phyloP scores from a whole-genome alignment of 176 grass and related monocot genomes.

The Olyra latifolia region DNA sequence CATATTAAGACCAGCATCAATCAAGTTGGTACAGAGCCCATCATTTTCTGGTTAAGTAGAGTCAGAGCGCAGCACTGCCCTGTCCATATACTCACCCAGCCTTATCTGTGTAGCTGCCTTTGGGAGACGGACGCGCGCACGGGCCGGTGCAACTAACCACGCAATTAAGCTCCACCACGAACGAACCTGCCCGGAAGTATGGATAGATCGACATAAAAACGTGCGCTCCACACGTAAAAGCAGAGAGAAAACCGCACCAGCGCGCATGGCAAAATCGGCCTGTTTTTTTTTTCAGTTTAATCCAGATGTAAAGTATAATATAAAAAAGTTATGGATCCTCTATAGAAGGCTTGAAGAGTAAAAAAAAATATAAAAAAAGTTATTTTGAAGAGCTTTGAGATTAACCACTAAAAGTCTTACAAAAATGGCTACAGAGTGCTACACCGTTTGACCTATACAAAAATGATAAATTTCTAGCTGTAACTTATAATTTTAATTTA shows the following conservation, averaged over 20 bases:
- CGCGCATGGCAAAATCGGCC: too few relatives aligned
- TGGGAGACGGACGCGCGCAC: neutral
- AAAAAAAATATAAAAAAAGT: too few relatives aligned
- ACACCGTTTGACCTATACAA: too few relatives aligned
- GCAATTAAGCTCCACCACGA: neutral
- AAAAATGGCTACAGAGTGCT: too few relatives aligned
- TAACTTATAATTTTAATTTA: too few relatives aligned
- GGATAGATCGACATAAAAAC: neutral
- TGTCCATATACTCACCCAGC: neutral
- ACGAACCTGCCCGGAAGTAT: neutral
- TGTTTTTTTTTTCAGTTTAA: too few relatives aligned
- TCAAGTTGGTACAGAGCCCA: neutral
- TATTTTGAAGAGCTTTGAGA: too few relatives aligned
- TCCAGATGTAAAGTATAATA: too few relatives aligned
- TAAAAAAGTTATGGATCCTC: too few relatives aligned
- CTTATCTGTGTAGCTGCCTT: neutral
- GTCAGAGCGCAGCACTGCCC: neutral
- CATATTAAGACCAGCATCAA: neutral
- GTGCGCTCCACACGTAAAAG: slow-evolving; percentile 1
- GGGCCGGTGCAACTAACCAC: neutral
- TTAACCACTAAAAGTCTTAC: too few relatives aligned
- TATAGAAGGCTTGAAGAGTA: too few relatives aligned
- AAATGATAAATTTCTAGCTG: too few relatives aligned
- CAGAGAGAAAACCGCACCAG: neutral
- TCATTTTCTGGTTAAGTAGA: neutral